These are phyloP conservation scores for Cladosporium sp. DNA, from an alignment of 2,329 filamentous ascomycete species.

Conservation along the genomic window DNA sequence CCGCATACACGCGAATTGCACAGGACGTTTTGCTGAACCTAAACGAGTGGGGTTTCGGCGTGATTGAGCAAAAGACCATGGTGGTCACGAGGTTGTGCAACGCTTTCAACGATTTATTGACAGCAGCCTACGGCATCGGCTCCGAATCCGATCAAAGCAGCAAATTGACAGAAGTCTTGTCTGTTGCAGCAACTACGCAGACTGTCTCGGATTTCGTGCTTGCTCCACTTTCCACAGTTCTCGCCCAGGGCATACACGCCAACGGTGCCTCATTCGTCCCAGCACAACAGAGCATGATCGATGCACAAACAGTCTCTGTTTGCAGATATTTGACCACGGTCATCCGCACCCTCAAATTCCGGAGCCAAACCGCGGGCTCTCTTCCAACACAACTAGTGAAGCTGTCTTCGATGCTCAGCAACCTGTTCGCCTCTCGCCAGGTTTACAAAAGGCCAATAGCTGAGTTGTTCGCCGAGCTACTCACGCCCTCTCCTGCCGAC, in stretches of 20 bases:
- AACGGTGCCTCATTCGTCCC: constrained; percentile 5
- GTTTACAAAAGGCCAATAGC: constrained; percentile 66
- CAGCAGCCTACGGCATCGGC: constrained; percentile 73
- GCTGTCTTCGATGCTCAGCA: constrained; percentile 71
- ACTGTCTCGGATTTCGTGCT: constrained; percentile 18
- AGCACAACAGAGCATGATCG: constrained; percentile 9
- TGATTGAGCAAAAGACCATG: constrained; percentile 65
- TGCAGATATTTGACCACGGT: constrained; percentile 13
- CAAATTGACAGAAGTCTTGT: constrained; percentile 63
- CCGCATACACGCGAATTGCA: constrained; percentile 71
- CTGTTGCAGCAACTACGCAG: constrained; percentile 60
- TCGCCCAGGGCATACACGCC: constrained; percentile 6
- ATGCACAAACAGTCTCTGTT: constrained; percentile 11
- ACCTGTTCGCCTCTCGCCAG: constrained; percentile 71
- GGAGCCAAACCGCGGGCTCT: constrained; percentile 5
- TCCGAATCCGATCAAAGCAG: constrained; percentile 50
- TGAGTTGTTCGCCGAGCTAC: constrained; percentile 69
- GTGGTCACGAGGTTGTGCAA: constrained; percentile 68
- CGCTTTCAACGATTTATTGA: constrained; percentile 70
- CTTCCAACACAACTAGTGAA: constrained; percentile 70
- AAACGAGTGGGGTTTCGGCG: constrained; percentile 78
- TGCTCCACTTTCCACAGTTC: constrained; percentile 5
- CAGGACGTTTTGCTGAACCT: constrained; percentile 85
- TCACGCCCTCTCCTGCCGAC: constrained; percentile 63
- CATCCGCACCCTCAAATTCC: constrained; percentile 1